These are phyloP conservation scores for Hypoxylon perforatum DNA, from an alignment of 495 filamentous ascomycete genomes.

Conservation along the genomic window DNA sequence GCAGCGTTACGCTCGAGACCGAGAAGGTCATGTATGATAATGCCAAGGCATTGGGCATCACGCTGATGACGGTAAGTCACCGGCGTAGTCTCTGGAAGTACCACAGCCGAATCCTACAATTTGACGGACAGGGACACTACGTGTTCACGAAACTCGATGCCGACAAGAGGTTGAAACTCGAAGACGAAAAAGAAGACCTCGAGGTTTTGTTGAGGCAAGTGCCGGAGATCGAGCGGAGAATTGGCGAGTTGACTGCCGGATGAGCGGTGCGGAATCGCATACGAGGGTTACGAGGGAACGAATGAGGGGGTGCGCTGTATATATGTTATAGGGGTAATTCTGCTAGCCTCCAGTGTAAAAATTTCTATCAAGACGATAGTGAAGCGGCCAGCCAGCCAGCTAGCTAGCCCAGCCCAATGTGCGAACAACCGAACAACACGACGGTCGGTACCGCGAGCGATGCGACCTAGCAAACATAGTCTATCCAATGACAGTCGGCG, in stretches of 20 bases:
- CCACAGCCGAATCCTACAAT: conserved; percentile 91
- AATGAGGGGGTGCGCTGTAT: conserved; percentile 15
- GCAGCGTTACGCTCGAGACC: conserved; percentile 89
- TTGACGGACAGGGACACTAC: conserved; percentile 92
- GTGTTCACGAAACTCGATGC: conserved; percentile 93
- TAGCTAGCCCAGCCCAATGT: too few species aligned
- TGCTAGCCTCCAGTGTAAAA: conserved; percentile 17
- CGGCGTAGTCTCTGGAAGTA: conserved; percentile 95
- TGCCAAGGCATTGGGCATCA: conserved; percentile 89
- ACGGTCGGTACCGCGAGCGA: too few species aligned
- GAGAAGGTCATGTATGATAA: conserved; percentile 97
- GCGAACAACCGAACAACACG: too few species aligned
- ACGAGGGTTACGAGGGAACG: background rate
- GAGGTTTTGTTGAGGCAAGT: conserved; percentile 85
- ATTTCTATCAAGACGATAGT: conserved; percentile 6
- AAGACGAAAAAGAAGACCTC: conserved; percentile 97
- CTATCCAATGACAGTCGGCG: background rate
- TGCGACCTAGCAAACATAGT: too few species aligned
- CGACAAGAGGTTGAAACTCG: conserved; percentile 82
- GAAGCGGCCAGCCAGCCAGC: conserved; percentile 5
- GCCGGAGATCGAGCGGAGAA: conserved; percentile 85
- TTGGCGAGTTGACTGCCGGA: conserved; percentile 75
- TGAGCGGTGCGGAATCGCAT: conserved; percentile 17
- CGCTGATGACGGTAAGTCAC: conserved; percentile 95
- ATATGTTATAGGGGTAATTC: conserved; percentile 3